Base-by-base conservation (phyloP, 164 flowering plant genomes). In the Aristolochia contorta region DNA sequence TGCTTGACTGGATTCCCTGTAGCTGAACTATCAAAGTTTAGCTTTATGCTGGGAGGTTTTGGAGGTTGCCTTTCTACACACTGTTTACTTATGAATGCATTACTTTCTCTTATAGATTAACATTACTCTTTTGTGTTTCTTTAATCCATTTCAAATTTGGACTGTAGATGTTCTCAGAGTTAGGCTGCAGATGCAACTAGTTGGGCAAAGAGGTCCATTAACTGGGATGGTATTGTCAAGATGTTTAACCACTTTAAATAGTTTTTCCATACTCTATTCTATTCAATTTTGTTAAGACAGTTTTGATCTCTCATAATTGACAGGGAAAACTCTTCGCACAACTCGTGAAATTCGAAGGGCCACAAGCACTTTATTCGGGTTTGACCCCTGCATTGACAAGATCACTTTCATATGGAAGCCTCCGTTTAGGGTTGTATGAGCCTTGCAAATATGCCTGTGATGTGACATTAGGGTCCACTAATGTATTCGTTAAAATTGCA, bases 91-190 rank as follows among this genome's bases (percentile, higher is more conserved):
- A 16, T 8, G 53, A 21, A 32, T 63, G 27, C 6, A 1, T 16
- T 49, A 20, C 57, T 19, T 57, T 50, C 53, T 25, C 59, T 37
- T 13, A 2, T 16, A 8, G 20, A 30, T 15, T 23, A 16, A 19
- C 18, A 15, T 60, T 33, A 48, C 19, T 53, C 16, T 46, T 47
- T 45, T 54, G 50, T 22, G 9, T 45, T 46, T 45, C 22, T 32
- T 59, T 61, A 53, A 57, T 63, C 54, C 24, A 18, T 68, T 51
- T 37, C 63, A 43, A 48, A 13, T 33, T 64, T 69, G 70, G 23
- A 54, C 54, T 78, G 82, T 86, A 93, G 98, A 93, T 87, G 98
- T 93, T 60, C 80, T 89, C 61, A 93, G 89, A 78, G 98, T 93
- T 51, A 80, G 98, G 75, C 79, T 87, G 64, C 98, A 93, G 75